Conservation (phyloP, 805 yeast species). For the Yarrowia yakushimensis region DNA sequence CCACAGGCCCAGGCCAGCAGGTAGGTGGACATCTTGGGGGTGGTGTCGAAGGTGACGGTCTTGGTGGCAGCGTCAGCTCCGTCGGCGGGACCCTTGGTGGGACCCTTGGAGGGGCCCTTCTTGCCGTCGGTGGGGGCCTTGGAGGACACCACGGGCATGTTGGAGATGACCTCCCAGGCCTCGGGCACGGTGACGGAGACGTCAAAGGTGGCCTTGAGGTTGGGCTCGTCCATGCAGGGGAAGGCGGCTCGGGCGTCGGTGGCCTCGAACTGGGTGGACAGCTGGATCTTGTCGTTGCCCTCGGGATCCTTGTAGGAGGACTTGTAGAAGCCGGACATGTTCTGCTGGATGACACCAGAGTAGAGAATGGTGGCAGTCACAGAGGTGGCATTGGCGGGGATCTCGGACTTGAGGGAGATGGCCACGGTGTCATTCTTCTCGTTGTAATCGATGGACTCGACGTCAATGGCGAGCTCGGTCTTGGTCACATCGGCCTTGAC, state of each 20-base stretch:
- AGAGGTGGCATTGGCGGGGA: conserved; percentile 38
- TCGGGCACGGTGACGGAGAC: conserved; percentile 50
- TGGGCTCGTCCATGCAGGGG: conserved; percentile 84
- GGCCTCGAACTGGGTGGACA: conserved; percentile 83
- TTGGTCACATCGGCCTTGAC: conserved; percentile 32
- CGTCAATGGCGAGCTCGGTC: conserved; percentile 34
- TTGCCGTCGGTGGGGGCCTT: conserved; percentile 54
- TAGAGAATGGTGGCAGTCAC: conserved; percentile 51
- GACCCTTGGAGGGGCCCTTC: conserved; percentile 33
- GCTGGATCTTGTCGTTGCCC: conserved; percentile 65
- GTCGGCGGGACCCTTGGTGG: conserved; percentile 21
- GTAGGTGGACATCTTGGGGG: conserved; percentile 82
- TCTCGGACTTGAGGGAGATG: conserved; percentile 46
- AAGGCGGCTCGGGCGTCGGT: conserved; percentile 84
- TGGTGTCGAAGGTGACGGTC: conserved; percentile 74
- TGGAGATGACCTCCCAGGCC: conserved; percentile 38
- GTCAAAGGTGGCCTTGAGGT: conserved; percentile 69
- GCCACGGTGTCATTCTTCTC: conserved; percentile 58
- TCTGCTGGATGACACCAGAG: conserved; percentile 64
- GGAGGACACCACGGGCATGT: conserved; percentile 57
- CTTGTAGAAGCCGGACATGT: conserved; percentile 81
- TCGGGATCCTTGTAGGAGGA: conserved; percentile 56
- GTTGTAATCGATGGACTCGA: conserved; percentile 38
- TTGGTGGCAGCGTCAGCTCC: conserved; percentile 60
- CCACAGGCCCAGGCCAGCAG: conserved; percentile 81